Base-by-base conservation (phyloP, 495 filamentous ascomycete species). In the Aspergillus ellipticus region DNA sequence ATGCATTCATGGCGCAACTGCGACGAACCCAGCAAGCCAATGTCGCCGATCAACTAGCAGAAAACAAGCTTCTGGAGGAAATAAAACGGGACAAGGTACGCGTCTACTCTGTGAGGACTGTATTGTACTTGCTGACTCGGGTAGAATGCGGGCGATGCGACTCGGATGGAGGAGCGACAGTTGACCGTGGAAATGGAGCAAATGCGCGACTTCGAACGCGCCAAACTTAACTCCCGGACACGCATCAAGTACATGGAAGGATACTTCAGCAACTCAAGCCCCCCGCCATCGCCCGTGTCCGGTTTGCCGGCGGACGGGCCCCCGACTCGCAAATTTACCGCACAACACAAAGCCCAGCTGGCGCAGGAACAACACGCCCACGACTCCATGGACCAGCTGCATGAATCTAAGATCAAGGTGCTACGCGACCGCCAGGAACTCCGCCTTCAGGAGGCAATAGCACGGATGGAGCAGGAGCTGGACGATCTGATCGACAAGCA, bases 231-330 rank as follows among this genome's bases (percentile, higher is more conserved):
- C 56, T 83, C 88, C 4, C 70, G 78, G n/a, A 84, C 87, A 16
- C 84, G 86, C 39, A 80, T 92, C 31, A 83, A 83, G 62, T 81
- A 92, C 55, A 90, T 92, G 88, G 88, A 90, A 65, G 85, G 84
- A 3, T 92, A 89, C 62, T 87, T 87, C 67, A 78, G 80, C 55
- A 85, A 81, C 47, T 72, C 79, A 3, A 79, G 76, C 47, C 75
- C 75, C 4, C 69, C 70, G 20, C 62, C 63, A 16, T 71, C 69
- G 5, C 67, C 71, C 19, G 54, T 61, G 2, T 71, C 74, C 6
- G 59, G 64, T 29, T 63, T 64, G 7, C 64, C 56, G 16, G 49
- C 65, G 21, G 55, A 56, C 1, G 57, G 56, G 5, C 37, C 51
- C 21, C 57, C 65, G 9, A 29, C 64, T 7, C 71, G 75, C 15